Evolutionary conservation across 73 alveolate genomes (phyloP).

Genomic region (Tetrahymena elliotti): DNA sequence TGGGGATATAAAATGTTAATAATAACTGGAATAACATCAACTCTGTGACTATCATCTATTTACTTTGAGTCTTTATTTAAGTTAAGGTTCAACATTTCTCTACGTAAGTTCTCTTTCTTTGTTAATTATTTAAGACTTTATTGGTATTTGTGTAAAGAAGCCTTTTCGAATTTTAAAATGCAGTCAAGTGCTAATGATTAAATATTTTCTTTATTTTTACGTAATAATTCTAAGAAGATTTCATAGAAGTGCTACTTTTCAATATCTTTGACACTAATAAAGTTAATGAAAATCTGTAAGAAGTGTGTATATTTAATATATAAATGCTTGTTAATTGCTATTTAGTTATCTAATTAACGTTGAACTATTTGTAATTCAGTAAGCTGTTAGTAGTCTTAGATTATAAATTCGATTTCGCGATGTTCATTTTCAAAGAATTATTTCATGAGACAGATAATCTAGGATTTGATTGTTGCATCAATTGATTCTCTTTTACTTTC

Average conservation of each 20-base stretch:
- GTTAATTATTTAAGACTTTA: background rate
- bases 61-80: background rate
- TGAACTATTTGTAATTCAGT: background rate
- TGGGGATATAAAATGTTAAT: background rate
- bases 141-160: background rate
- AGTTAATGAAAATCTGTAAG: background rate
- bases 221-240: background rate
- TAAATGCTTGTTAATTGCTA: background rate
- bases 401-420: background rate
- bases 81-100: background rate
- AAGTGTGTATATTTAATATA: background rate
- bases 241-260: background rate
- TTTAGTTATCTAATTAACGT: background rate
- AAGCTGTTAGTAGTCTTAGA: background rate
- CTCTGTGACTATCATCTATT: background rate
- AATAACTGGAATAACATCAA: background rate
- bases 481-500: background rate
- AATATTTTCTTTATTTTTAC: background rate
- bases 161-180: background rate
- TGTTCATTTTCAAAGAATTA: background rate
- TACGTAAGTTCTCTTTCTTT: background rate
- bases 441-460: background rate
- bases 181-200: background rate
- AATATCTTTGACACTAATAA: background rate
- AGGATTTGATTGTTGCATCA: background rate